A percentile compares a stretch with the other conserved stretches of the same genome.
These are phyloP conservation scores for Ehretia macrophylla DNA, from an alignment of 257 asterid genomes.

Conservation along the genomic window DNA sequence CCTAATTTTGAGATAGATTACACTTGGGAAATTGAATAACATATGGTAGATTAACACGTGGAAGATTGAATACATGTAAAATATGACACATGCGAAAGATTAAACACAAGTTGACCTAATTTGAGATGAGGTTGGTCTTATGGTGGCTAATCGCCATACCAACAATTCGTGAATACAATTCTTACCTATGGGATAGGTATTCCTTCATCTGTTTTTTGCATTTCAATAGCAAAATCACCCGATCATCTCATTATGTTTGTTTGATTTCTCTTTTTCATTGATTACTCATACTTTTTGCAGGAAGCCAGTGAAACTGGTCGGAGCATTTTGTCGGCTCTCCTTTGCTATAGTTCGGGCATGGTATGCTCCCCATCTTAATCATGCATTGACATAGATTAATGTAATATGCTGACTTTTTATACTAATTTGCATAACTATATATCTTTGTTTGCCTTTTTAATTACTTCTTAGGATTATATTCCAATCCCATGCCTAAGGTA, in stretches of 20 bases:
- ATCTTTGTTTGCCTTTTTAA: background rate
- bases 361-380: slow-evolving; percentile 16
- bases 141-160: slow-evolving; percentile 99
- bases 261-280: slow-evolving; percentile 5
- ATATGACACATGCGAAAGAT: too few relatives aligned
- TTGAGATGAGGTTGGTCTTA: slow-evolving; percentile 71
- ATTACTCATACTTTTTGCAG: slow-evolving; percentile 24
- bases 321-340: slow-evolving; percentile 90
- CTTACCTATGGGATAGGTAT: slow-evolving; percentile 90
- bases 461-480: slow-evolving; percentile 52
- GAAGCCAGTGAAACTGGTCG: slow-evolving; percentile 74
- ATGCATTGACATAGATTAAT: background rate
- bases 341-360: slow-evolving; percentile 90
- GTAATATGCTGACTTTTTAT: background rate
- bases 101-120: slow-evolving; percentile 78
- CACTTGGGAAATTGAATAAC: too few relatives aligned
- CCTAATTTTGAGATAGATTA: too few relatives aligned
- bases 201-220: background rate
- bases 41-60: too few relatives aligned
- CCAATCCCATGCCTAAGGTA: too few relatives aligned
- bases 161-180: slow-evolving; percentile 89
- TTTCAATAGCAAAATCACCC: background rate
- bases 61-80: slow-evolving; percentile 86
- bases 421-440: background rate
- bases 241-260: too few relatives aligned